Evolutionary conservation across 108 stramenopile species (phyloP), one percentile per base, ranked within the genome.

Genomic region (Conticribra weissflogii): DNA sequence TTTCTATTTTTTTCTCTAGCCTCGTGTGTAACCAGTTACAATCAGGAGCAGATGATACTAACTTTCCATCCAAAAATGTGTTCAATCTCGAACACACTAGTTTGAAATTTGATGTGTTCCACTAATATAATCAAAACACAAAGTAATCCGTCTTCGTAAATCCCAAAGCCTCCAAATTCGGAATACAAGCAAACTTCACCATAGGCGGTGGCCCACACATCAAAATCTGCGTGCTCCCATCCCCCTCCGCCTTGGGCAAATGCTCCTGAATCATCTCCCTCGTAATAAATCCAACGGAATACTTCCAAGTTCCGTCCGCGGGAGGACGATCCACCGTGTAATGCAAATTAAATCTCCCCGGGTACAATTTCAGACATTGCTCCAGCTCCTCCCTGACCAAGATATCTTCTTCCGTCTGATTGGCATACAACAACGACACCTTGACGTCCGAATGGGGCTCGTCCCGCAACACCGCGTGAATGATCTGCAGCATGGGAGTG

Each of bases 171-270:
- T 89, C 71, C 66, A 99, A 82, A 65, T 87, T 90, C 0, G 98
- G 97, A 16, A 92, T 51, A 58, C 98, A 98, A 9, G 98, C 98
- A 75, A 96, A 97, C 67, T 98, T 97, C 70, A 99, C 86, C 98
- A 99, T 99, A 27, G 98, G 97, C 33, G 98, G 97, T 16, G 98
- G 98, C n/a, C 98, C 98, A 83, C 98, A 99, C 89, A 99, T 94
- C 71, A 98, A 84, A 31, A 96, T 85, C 63, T 96, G 92, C 12
- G 86, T 91, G 54, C 72, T 71, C 36, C 83, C 71, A 41, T 83
- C 83, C 18, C 31, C 45, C 1, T 78, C 76, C 36, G 59, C 71
- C 5, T 76, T 64, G 30, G 79, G 66, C n/a, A 97, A 75, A 63
- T 97, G 77, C 16, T 72, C 72, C 53, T 81, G 69, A 60, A 96